Conservation (phyloP, 208 protist genomes). For the Borovskyia barvae region DNA sequence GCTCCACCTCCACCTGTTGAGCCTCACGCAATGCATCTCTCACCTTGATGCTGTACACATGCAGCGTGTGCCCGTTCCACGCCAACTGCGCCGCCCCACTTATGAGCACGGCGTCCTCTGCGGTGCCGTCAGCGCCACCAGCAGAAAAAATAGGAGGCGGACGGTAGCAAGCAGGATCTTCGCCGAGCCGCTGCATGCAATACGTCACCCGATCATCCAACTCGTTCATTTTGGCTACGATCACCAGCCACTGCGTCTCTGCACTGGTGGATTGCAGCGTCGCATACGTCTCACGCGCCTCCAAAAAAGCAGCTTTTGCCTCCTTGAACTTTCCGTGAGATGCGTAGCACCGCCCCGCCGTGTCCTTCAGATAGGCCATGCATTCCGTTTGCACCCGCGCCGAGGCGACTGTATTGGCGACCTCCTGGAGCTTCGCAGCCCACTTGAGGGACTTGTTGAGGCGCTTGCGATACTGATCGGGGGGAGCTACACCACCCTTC, state of each 20-base stretch:
- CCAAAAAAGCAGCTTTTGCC: conserved; percentile 54
- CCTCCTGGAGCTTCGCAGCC: conserved; percentile 49
- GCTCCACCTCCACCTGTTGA: conserved; percentile 50
- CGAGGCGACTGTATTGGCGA: conserved; percentile 53
- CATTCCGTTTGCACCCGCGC: conserved; percentile 52
- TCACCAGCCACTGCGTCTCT: conserved; percentile 36
- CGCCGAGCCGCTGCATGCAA: conserved; percentile 80
- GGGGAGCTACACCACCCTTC: conserved; percentile 57
- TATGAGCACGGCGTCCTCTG: conserved; percentile 5
- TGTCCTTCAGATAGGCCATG: conserved; percentile 62
- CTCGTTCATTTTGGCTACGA: conserved; percentile 70
- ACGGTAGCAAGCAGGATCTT: conserved; percentile 52
- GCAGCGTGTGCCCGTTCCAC: conserved; percentile 75
- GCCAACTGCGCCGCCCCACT: conserved; percentile 37
- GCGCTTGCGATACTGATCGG: conserved; percentile 71
- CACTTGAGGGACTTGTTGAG: conserved; percentile 87
- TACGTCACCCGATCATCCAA: conserved; percentile 80
- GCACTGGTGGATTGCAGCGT: conserved; percentile 25
- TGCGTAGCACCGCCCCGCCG: conserved; percentile 41
- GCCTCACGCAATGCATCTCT: conserved; percentile 81
- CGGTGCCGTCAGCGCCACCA: not conserved
- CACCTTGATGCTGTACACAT: conserved; percentile 69
- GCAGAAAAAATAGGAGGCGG: conserved; percentile 15
- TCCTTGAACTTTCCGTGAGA: conserved; percentile 54
- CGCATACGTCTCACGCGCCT: conserved; percentile 51